Evolutionary conservation across 1,284 basidiomycete genomes (phyloP), one percentile per base, ranked within the genome.

Genomic region (Tylopilus sp.): DNA sequence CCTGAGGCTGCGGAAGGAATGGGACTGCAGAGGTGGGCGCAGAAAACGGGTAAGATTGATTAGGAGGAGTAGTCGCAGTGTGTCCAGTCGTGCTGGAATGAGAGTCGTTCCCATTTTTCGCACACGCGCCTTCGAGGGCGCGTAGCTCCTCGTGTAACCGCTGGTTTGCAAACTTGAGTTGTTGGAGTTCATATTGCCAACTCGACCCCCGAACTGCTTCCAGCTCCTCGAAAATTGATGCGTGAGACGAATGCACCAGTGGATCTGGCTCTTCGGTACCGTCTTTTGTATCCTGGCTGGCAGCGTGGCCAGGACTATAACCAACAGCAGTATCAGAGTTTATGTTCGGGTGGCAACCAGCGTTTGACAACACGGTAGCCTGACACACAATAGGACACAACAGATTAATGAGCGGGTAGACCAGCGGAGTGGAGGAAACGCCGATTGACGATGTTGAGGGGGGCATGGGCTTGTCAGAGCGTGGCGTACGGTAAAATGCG

Each of bases 131-230:
- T 68, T 85, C 84, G 37, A 86, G 65, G 26, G 64, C 71, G 18
- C 68, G 69, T 29, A 93, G 72, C 68, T 93, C 89, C 52, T 89
- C 86, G 48, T 71, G 70, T 46, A 95, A 59, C 55, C 84, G 71
- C 64, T 82, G 74, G 63, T 96, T 95, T 46, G 78, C 75, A 59
- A 83, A 82, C 63, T 83, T 78, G 57, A 94, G 74, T 69, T 93
- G 89, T 69, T 93, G 88, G 31, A 96, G 74, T 70, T 94, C 92
- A 61, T 92, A 95, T 69, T 94, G 92, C 92, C 93, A 96, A 55
- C 86, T 90, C 33, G 85, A 84, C 18, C 76, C 81, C 11, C 84
- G 71, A 8, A 70, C 66, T 0, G 77, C 75, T 39, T 86, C 82
- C 18, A 93, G 75, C 65, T 90, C 89, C 40, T 81, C 81, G 57